Base-by-base conservation (phyloP, 2,329 filamentous ascomycete species). In the Verticillium isaacii region DNA sequence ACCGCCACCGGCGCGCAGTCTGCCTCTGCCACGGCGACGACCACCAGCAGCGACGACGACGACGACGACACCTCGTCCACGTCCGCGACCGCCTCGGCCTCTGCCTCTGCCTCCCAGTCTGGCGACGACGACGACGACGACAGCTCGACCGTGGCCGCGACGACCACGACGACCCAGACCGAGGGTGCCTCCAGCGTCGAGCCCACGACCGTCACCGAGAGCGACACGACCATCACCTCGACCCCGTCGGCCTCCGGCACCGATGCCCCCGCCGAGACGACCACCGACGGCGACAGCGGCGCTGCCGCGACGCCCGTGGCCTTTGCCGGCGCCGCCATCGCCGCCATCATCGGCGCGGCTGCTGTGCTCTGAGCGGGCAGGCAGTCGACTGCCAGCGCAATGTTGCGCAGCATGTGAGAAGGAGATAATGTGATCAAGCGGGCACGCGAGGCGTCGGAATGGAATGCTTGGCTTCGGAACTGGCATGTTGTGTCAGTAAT, bases 321-420 rank as follows among this genome's bases (percentile, higher is more conserved):
- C 41, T 65, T 67, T n/a, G 72, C 71, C 25, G 57, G 57, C 39
- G 45, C 45, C 17, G 66, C 68, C 11, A 34, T 75, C 9, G 68
- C 73, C 19, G 73, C 73, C 54, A 60, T 73, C 17, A 25, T 74
- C 41, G 73, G 71, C 34, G 71, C 70, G 61, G 74, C 73, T 65
- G 45, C 19, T 14, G 19, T 23, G n/a, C 67, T 76, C 68, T 76
- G 73, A 70, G 37, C 57, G n/a, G 3, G 34, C 9, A 36, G 34
- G 34, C 6, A 36, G 14, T 8, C 9, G 14, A 36, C 6, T 36
- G 34, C 6, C 34, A 36, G 29, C 34, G 14, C 14, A 36, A 36
- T 41, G 12, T 7, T 41, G 17, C 15, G 37, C 15, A 17, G 37
- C 6, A 19, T 25, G 19, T 52, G 45, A 52, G 45, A 52, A 5